Base-by-base conservation (phyloP, 352 stramenopile species). In the Thraustochytrium striatum region DNA sequence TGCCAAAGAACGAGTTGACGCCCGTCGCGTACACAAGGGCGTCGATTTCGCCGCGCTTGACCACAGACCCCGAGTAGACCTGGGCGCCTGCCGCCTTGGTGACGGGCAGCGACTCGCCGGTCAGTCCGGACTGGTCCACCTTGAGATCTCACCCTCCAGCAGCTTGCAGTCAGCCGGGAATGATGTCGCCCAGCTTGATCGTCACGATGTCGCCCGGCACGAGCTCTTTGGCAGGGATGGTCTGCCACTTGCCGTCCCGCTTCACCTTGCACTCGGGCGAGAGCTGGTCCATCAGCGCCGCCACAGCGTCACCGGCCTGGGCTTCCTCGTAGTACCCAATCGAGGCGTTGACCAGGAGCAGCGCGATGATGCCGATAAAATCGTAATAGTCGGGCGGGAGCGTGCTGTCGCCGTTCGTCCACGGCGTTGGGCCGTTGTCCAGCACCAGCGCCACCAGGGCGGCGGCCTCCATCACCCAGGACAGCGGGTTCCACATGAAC, bases 81-180 rank as follows among this genome's bases (percentile, higher is more conserved):
- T 89, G 92, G 83, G 94, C 90, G n/a, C 87, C 86, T 11, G 81
- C 50, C 2, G 84, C 82, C 83, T 94, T 89, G 9, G 89, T 92
- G 32, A 97, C 92, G 0, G 93, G 92, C 72, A 98, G 93, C 9
- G 92, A 96, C 82, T 97, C 93, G 78, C 94, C 94, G 30, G 93
- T 97, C 33, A 98, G 87, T 43, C 89, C 89, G 33, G 92, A 89
- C 84, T 97, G 90, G 83, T 96, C 89, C 62, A 96, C 91, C 80
- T 94, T 87, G 61, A 97, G 83, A 13, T 84, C 8, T 44, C 30
- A 41, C 86, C 84, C 28, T 80, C 82, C 35, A 85, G 82, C 43
- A 80, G 72, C 43, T 93, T 88, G 68, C 93, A 87, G 81, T 86
- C 98, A 94, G 0, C 93, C 93, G 5, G 94, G 93, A 30, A 98